A percentile compares a stretch with the other conserved stretches of the same genome.
These are phyloP conservation scores for Trichoderma semiorbis DNA, from an alignment of 2,329 filamentous ascomycete species.

Conservation along the genomic window DNA sequence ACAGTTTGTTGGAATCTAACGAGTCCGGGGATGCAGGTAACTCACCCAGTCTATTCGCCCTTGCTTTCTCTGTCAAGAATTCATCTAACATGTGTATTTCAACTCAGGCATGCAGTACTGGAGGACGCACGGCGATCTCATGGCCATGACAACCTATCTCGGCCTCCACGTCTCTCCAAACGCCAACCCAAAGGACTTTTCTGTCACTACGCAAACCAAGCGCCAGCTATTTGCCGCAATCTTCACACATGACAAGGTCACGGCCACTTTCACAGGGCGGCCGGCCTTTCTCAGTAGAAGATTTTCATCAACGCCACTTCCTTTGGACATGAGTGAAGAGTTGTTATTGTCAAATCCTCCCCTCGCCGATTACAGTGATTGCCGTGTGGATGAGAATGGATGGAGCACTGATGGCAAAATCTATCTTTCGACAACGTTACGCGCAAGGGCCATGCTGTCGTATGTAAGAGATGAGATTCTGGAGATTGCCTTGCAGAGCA, in stretches of 20 bases:
- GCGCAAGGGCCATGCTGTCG: slow-evolving; percentile 14
- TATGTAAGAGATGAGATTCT: slow-evolving; percentile 18
- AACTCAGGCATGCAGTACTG: slow-evolving; percentile 14
- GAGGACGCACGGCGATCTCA: slow-evolving; percentile 16
- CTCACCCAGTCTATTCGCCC: not conserved
- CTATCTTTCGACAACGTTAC: slow-evolving; percentile 7
- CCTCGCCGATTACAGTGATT: not conserved
- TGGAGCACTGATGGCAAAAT: slow-evolving; percentile 18
- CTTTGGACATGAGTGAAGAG: slow-evolving; percentile 17
- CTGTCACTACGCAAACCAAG: slow-evolving; percentile 15
- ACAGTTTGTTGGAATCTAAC: slow-evolving; percentile 14
- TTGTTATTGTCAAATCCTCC: not conserved
- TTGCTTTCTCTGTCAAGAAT: not conserved
- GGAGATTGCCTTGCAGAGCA: slow-evolving; percentile 11
- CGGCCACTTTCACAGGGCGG: slow-evolving; percentile 12
- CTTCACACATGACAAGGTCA: slow-evolving; percentile 17
- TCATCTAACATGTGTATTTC: not conserved
- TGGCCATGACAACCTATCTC: slow-evolving; percentile 16
- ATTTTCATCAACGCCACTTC: slow-evolving; percentile 16
- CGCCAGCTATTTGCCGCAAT: slow-evolving; percentile 16
- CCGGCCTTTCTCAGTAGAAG: slow-evolving; percentile 14
- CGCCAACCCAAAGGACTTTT: slow-evolving; percentile 1
- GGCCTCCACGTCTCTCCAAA: slow-evolving; percentile 12
- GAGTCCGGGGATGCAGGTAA: slow-evolving; percentile 13
- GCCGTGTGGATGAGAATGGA: slow-evolving; percentile 14